Conservation (phyloP, 2,329 filamentous ascomycete genomes). For the Colletotrichum tanaceti region DNA sequence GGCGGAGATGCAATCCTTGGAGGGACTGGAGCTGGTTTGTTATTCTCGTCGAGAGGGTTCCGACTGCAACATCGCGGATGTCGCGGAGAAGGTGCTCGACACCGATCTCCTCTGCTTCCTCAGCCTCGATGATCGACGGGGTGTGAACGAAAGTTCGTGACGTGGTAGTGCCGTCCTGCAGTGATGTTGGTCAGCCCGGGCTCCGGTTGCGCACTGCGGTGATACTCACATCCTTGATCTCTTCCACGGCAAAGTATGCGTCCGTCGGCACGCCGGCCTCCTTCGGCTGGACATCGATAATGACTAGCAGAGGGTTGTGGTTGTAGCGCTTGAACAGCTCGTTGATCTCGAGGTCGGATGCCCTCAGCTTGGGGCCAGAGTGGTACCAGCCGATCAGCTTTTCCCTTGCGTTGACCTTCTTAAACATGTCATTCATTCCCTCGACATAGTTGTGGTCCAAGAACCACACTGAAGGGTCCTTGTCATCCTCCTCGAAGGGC, state of each 20-base stretch:
- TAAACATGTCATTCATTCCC: slow-evolving; percentile 99
- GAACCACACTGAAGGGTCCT: slow-evolving; percentile 99
- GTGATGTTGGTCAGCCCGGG: slow-evolving; percentile 31
- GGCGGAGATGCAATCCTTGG: slow-evolving; percentile 91
- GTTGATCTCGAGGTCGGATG: slow-evolving; percentile 98
- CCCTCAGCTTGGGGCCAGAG: slow-evolving; percentile 94
- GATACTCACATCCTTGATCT: slow-evolving; percentile 93
- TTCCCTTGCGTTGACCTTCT: slow-evolving; percentile 98
- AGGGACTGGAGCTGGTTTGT: slow-evolving; percentile 98
- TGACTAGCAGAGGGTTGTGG: slow-evolving; percentile 93
- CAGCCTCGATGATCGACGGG: slow-evolving; percentile 96
- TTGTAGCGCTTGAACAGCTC: slow-evolving; percentile 99
- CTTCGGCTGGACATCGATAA: slow-evolving; percentile 98
- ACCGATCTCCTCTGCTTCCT: slow-evolving; percentile 98
- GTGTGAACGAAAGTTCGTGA: slow-evolving; percentile 98
- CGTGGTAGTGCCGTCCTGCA: slow-evolving; percentile 93
- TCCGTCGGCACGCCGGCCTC: slow-evolving; percentile 98
- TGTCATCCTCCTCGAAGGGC: slow-evolving; percentile 98
- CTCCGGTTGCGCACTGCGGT: slow-evolving; percentile 11
- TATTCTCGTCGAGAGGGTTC: slow-evolving; percentile 94
- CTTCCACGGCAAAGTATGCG: slow-evolving; percentile 98
- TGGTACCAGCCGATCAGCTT: slow-evolving; percentile 99
- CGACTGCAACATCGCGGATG: slow-evolving; percentile 97
- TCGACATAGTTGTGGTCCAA: slow-evolving; percentile 99
- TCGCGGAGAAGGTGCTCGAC: slow-evolving; percentile 98